phyloP scores from a whole-genome alignment of 257 asterid species.

The Nicotiana noctiflora region DNA sequence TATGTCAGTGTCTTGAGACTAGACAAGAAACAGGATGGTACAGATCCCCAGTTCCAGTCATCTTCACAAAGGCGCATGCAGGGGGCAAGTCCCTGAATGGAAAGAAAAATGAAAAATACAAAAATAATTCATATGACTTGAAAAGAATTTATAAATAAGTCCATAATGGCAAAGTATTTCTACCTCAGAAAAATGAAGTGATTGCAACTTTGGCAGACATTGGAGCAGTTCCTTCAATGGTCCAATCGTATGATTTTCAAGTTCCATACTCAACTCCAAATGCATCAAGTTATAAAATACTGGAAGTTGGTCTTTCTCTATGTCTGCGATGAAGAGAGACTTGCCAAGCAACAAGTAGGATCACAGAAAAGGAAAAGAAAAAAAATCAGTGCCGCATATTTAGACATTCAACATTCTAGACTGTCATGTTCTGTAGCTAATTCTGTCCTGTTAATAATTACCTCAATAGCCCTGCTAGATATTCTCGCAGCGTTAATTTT shows the following conservation, averaged over 20 bases:
- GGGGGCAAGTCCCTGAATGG: slow-evolving; percentile 32
- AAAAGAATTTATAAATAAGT: background rate
- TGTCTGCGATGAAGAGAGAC: slow-evolving; percentile 30
- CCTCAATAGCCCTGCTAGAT: slow-evolving; percentile 37
- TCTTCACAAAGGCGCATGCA: slow-evolving; percentile 12
- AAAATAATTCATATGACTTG: no score
- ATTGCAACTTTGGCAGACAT: slow-evolving; percentile 35
- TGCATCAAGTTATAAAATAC: slow-evolving; percentile 29
- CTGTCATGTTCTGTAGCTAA: background rate
- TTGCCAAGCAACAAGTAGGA: slow-evolving; percentile 10
- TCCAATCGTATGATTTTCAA: slow-evolving; percentile 18
- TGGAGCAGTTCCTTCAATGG: slow-evolving; percentile 30
- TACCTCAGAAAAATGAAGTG: slow-evolving; percentile 38
- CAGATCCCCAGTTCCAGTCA: slow-evolving; percentile 19
- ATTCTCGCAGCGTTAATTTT: slow-evolving; percentile 29
- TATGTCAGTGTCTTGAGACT: slow-evolving; percentile 34
- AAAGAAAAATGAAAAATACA: background rate
- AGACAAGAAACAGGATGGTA: slow-evolving; percentile 23
- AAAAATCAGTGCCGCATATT: background rate
- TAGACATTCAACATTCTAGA: background rate
- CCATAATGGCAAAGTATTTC: background rate
- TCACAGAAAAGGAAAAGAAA: background rate
- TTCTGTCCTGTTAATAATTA: background rate
- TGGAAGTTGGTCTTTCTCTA: slow-evolving; percentile 22
- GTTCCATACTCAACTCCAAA: slow-evolving; percentile 35